Evolutionary conservation across 1,284 basidiomycete species (phyloP).

Genomic region (Leccinum ponderosum): DNA sequence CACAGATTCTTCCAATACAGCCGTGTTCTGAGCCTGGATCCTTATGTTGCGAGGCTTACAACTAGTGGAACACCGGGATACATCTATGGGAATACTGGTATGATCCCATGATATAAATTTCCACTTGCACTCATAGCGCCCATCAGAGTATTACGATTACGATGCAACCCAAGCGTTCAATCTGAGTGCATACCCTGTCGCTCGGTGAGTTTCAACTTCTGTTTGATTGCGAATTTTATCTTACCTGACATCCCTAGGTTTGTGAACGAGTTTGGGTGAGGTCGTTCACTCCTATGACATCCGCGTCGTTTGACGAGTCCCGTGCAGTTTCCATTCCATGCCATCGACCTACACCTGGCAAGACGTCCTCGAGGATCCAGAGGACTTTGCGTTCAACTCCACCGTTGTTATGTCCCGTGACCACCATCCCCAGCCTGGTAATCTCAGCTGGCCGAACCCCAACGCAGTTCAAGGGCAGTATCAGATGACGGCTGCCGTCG

Average conservation of each 20-base stretch:
- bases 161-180: too few relatives aligned
- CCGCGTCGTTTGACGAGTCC: background rate
- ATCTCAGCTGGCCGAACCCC: constrained; percentile 57
- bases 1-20: constrained; percentile 62
- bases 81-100: constrained; percentile 60
- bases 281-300: background rate
- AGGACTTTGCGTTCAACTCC: constrained; percentile 43
- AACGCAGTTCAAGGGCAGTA: constrained; percentile 55
- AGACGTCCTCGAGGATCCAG: constrained; percentile 50
- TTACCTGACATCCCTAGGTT: background rate
- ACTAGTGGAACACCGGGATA: constrained; percentile 51
- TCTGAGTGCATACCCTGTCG: too few relatives aligned
- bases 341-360: constrained; percentile 36
- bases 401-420: background rate
- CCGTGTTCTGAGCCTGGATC: constrained; percentile 35
- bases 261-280: background rate
- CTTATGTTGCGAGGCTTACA: constrained; percentile 50
- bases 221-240: background rate
- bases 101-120: background rate
- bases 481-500: constrained; percentile 54
- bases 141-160: too few relatives aligned
- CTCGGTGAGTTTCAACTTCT: too few relatives aligned
- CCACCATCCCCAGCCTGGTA: constrained; percentile 17
- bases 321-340: constrained; percentile 59
- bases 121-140: background rate